A percentile compares a stretch with the other conserved stretches of the same genome.
These are phyloP conservation scores for Fraxinus velutina DNA, from an alignment of 305 asterid species.

Conservation along the genomic window DNA sequence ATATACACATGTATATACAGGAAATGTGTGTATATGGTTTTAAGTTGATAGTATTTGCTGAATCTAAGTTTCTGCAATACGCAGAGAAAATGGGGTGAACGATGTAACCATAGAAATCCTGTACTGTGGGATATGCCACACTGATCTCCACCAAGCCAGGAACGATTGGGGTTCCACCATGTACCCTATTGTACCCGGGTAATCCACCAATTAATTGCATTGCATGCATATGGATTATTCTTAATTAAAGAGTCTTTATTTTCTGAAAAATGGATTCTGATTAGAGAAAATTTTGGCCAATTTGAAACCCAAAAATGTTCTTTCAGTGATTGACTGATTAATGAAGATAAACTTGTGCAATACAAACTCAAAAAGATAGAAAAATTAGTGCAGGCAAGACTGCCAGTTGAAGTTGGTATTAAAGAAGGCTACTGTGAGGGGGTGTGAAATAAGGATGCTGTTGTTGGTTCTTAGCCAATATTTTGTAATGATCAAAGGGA, in stretches of 20 bases:
- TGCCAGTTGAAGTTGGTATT: background rate
- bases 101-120: conserved; percentile 70
- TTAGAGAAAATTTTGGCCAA: background rate
- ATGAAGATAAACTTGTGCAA: background rate
- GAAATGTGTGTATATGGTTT: background rate
- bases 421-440: background rate
- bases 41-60: background rate
- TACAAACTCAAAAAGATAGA: background rate
- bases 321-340: background rate
- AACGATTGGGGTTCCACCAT: conserved; percentile 81
- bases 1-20: background rate
- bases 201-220: background rate
- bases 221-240: background rate
- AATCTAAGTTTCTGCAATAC: background rate
- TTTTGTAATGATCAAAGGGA: background rate
- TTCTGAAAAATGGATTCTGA: background rate
- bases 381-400: background rate
- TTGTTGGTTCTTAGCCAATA: background rate
- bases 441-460: background rate
- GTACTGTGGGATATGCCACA: conserved; percentile 87
- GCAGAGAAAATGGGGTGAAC: conserved; percentile 67
- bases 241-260: background rate
- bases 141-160: conserved; percentile 71
- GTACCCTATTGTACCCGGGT: conserved; percentile 98
- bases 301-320: background rate